These are phyloP conservation scores for Pilaira anomala DNA, from an alignment of 192 early-diverging fungal genomes.

Conservation along the genomic window DNA sequence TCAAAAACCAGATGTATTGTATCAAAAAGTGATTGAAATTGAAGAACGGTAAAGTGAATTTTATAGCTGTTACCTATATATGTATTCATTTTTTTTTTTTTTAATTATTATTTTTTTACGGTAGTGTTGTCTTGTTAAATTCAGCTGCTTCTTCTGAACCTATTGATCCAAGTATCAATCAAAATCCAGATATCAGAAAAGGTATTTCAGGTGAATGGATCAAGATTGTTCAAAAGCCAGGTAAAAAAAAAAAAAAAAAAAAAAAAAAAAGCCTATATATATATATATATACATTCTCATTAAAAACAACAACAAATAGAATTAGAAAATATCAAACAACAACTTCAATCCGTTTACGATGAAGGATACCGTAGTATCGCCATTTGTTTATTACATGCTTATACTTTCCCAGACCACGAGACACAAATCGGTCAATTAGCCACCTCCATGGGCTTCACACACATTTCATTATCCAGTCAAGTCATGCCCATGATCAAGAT, in stretches of 20 bases:
- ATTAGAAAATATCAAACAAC: constrained; percentile 46
- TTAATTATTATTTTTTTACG: not conserved
- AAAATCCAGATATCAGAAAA: constrained; percentile 41
- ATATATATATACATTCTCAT: not conserved
- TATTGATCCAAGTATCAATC: constrained; percentile 40
- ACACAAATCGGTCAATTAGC: constrained; percentile 62
- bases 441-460: constrained; percentile 71
- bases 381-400: constrained; percentile 92
- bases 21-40: constrained; percentile 73
- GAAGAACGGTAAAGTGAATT: constrained; percentile 69
- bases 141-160: constrained; percentile 54
- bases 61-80: too few relatives aligned
- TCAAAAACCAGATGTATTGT: constrained; percentile 81
- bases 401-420: constrained; percentile 90
- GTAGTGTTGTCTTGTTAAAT: constrained; percentile 76
- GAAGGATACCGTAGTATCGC: constrained; percentile 84
- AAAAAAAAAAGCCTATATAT: too few relatives aligned
- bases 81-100: not conserved
- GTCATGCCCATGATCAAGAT: constrained; percentile 94
- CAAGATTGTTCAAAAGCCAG: constrained; percentile 61
- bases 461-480: constrained; percentile 78
- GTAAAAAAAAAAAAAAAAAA: too few relatives aligned
- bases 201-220: constrained; percentile 90
- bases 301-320: constrained; percentile 41
- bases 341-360: constrained; percentile 59